Percentiles rank a stretch among this genome's conserved stretches.
These are phyloP conservation scores for Penicillium roqueforti DNA, from an alignment of 495 filamentous ascomycete species.

Conservation along the genomic window DNA sequence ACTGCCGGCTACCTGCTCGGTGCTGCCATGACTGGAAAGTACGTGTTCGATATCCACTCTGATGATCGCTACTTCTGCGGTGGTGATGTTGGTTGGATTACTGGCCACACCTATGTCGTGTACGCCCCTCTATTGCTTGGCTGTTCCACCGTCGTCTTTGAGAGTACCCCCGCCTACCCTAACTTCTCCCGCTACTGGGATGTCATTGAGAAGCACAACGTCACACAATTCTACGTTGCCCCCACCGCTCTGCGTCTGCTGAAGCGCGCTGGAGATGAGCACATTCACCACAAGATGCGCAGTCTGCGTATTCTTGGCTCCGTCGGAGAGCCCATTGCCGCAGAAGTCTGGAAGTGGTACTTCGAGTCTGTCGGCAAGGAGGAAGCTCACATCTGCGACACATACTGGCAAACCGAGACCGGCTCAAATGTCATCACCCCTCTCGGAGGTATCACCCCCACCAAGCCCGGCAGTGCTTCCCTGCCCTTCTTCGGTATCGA, in stretches of 20 bases:
- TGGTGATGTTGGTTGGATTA: slow-evolving; percentile 99
- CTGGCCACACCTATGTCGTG: slow-evolving; percentile 98
- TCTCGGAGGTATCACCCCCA: slow-evolving; percentile 52
- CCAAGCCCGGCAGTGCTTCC: slow-evolving; percentile 54
- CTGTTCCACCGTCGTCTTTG: slow-evolving; percentile 95
- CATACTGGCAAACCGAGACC: slow-evolving; percentile 99
- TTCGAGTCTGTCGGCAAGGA: slow-evolving; percentile 92
- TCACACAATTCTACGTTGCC: slow-evolving; percentile 98
- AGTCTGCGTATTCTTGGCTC: slow-evolving; percentile 85
- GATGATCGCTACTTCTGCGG: slow-evolving; percentile 94
- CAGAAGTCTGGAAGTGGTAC: slow-evolving; percentile 99
- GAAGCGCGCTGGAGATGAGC: slow-evolving; percentile 91
- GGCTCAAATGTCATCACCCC: slow-evolving; percentile 81
- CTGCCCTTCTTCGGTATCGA: slow-evolving; percentile 94
- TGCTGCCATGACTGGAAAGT: slow-evolving; percentile 91
- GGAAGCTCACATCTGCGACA: slow-evolving; percentile 91
- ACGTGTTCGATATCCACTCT: slow-evolving; percentile 97
- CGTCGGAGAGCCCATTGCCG: slow-evolving; percentile 97
- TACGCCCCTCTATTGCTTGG: slow-evolving; percentile 93
- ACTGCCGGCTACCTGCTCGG: slow-evolving; percentile 92
- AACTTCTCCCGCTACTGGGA: slow-evolving; percentile 99
- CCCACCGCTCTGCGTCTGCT: slow-evolving; percentile 89
- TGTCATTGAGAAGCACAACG: slow-evolving; percentile 88
- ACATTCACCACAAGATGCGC: slow-evolving; percentile 85
- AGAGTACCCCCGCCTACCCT: slow-evolving; percentile 96